Base-by-base conservation (phyloP, 2,329 filamentous ascomycete species). In the Fusarium guadeloupense region DNA sequence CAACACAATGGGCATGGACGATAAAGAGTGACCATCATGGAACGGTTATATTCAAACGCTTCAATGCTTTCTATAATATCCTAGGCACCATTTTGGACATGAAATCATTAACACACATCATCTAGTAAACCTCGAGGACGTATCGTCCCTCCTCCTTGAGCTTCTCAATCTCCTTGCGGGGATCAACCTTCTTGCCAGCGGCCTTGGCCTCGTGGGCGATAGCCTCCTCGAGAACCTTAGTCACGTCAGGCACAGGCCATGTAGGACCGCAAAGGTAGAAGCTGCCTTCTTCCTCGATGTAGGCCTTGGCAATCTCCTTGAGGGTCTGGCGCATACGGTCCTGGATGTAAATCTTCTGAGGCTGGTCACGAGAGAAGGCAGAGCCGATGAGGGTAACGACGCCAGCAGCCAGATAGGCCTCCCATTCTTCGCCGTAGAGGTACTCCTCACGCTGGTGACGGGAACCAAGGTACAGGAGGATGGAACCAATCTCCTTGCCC, bases 311-410 rank as follows among this genome's bases (percentile, higher is more conserved):
- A 63, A 99, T 96, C 61, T 95, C 89, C 38, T 82, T 79, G 56
- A 98, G 79, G 1, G 89, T 92, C 84, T 98, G 85, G 54, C 95
- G 85, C 95, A 99, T 99, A 66, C 93, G 87, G 76, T 99, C 95
- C 82, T 99, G 95, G 73, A 99, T 99, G 79, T 99, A 99, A 66
- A 99, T 97, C 88, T 99, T 99, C 81, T 97, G 85, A 14, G 92
- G 90, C 84, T 99, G 95, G 75, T 99, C 95, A 74, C 95, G 90
- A 55, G 92, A 96, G 83, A 99, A 99, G 37, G 95, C 95, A 45
- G 92, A 88, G 46, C 95, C 95, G 44, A 99, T 86, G 35, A 97
- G 85, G 1, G 95, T 99, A 75, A 99, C 93, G 69, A 99, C 92
- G 45, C 95, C 95, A 0, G 95, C 93, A 58, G 93, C 94, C 73